phyloP scores from a whole-genome alignment of 106 monocot genomes.

The Posidonia australis region DNA sequence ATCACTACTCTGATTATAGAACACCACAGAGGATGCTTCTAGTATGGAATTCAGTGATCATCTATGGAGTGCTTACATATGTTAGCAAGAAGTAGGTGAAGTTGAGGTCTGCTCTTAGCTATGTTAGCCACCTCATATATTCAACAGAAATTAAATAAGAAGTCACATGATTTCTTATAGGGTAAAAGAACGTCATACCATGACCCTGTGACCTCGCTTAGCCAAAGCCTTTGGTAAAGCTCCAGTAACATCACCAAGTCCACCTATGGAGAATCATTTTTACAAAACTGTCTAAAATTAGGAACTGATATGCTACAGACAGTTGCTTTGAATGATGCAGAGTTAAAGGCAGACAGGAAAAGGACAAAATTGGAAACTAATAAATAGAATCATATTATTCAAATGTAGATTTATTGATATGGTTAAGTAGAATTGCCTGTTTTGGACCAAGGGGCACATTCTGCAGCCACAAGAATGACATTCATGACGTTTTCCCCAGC shows the following conservation, averaged over 20 bases:
- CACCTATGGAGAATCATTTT: conserved; percentile 33
- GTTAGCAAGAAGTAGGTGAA: too few species aligned
- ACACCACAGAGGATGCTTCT: too few species aligned
- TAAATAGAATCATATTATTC: too few species aligned
- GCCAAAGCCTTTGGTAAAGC: conserved; percentile 89
- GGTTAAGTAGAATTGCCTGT: conserved; percentile 36
- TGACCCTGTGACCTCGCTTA: conserved; percentile 72
- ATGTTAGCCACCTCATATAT: too few species aligned
- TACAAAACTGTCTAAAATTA: background rate
- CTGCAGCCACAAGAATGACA: conserved; percentile 71
- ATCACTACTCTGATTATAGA: too few species aligned
- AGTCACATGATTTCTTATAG: too few species aligned
- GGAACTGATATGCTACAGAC: background rate
- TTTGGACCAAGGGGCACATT: conserved; percentile 95
- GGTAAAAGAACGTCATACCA: conserved; percentile 29
- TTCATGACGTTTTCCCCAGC: conserved; percentile 85
- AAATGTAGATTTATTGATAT: background rate
- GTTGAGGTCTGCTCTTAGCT: too few species aligned
- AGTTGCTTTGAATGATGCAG: background rate
- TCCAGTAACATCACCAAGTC: conserved; percentile 94
- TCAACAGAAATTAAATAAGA: too few species aligned
- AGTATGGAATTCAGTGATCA: too few species aligned
- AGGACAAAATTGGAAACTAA: background rate
- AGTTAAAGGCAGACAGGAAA: background rate
- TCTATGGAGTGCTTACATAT: too few species aligned